A percentile compares a stretch with the other conserved stretches of the same genome.
Conservation (phyloP, 2,329 filamentous ascomycete species). For the Trichothecium roseum region DNA sequence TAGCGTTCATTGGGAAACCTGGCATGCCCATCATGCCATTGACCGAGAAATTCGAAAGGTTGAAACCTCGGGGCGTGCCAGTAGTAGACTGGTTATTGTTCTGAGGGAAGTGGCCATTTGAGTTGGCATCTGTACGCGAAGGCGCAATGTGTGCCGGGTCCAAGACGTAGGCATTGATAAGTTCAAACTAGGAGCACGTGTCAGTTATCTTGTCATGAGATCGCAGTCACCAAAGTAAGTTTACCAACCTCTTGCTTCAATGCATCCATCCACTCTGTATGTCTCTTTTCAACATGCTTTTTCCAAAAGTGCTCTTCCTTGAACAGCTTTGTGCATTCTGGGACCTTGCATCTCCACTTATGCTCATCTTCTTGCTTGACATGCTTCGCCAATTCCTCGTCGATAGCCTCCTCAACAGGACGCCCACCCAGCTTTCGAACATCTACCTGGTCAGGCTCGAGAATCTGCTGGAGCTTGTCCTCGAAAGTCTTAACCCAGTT, state of each 20-base stretch:
- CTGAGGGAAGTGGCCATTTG: conserved; percentile 88
- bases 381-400: conserved; percentile 76
- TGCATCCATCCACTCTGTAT: conserved; percentile 74
- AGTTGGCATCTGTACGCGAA: conserved; percentile 86
- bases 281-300: conserved; percentile 95
- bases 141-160: conserved; percentile 93
- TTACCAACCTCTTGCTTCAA: conserved; percentile 71
- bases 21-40: conserved; percentile 50
- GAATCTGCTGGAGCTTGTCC: conserved; percentile 85
- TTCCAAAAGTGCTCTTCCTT: conserved; percentile 96
- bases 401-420: conserved; percentile 71
- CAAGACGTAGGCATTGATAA: conserved; percentile 89
- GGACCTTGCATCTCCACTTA: conserved; percentile 93
- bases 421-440: conserved; percentile 86
- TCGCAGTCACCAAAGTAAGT: neutral
- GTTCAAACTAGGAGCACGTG: conserved; percentile 50
- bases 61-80: conserved; percentile 88
- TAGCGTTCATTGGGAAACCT: conserved; percentile 41
- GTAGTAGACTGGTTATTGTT: conserved; percentile 63
- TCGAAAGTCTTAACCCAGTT: conserved; percentile 99
- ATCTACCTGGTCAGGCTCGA: conserved; percentile 82
- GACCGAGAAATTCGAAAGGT: conserved; percentile 61
- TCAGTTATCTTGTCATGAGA: conserved; percentile 6
- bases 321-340: conserved; percentile 92
- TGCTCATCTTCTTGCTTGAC: conserved; percentile 97